A percentile compares a stretch with the other conserved stretches of the same genome.
phyloP scores from a whole-genome alignment of 495 filamentous ascomycete genomes.

The Hypoxylon lenormandii region DNA sequence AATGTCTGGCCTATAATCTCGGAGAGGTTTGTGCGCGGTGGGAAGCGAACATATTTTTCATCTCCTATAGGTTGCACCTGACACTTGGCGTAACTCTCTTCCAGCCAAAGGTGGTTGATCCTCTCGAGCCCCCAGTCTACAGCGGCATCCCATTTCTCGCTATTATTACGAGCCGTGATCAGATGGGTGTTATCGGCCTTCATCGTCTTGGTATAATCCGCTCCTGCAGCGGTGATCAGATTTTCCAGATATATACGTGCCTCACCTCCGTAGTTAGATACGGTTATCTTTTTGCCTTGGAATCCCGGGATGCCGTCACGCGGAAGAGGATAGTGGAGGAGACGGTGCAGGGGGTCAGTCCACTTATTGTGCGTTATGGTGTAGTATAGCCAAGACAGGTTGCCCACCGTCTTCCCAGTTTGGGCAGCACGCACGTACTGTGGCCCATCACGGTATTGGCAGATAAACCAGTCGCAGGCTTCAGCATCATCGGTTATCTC shows the following conservation, averaged over 20 bases:
- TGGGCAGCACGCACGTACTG: constrained; percentile 82
- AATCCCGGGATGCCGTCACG: constrained; percentile 82
- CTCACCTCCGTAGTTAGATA: constrained; percentile 97
- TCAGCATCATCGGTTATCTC: constrained; percentile 73
- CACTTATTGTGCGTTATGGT: constrained; percentile 88
- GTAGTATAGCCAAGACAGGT: constrained; percentile 91
- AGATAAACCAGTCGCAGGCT: constrained; percentile 82
- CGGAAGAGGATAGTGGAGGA: constrained; percentile 90
- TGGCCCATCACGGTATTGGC: constrained; percentile 83
- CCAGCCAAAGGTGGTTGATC: constrained; percentile 95
- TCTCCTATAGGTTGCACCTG: constrained; percentile 73
- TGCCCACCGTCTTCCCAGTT: constrained; percentile 83
- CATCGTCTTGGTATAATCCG: constrained; percentile 89
- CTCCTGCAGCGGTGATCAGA: constrained; percentile 82
- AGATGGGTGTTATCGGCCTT: constrained; percentile 94
- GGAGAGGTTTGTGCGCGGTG: constrained; percentile 85
- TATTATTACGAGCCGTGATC: constrained; percentile 85
- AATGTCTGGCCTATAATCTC: constrained; percentile 90
- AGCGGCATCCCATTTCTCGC: constrained; percentile 92
- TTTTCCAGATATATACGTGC: constrained; percentile 94
- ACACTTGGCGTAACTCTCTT: constrained; percentile 95
- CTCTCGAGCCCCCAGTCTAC: constrained; percentile 90
- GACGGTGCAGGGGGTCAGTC: constrained; percentile 80
- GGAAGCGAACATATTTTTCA: constrained; percentile 82
- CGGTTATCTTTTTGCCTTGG: constrained; percentile 76